Conservation (phyloP, 2,329 filamentous ascomycete species). For the Coniochaeta ligniaria region DNA sequence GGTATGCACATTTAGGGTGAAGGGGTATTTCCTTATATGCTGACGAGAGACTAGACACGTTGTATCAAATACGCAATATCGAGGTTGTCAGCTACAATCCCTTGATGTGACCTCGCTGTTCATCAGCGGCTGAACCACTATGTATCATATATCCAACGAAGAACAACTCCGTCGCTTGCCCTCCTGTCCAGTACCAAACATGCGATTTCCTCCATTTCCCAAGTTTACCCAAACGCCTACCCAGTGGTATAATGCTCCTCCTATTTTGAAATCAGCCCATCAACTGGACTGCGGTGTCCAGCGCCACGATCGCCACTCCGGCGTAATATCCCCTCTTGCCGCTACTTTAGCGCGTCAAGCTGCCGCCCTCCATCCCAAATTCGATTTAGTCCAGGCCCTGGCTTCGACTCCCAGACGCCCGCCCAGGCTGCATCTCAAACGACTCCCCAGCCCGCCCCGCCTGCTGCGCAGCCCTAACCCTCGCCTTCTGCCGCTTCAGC, state of each 20-base stretch:
- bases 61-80: not conserved
- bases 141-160: not conserved
- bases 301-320: not conserved
- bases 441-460: not conserved
- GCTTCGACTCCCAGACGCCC: not conserved
- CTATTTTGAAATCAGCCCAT: not conserved
- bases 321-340: no score
- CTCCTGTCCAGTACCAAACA: not conserved
- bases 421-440: constrained; percentile 1
- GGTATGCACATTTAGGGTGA: constrained; percentile 8
- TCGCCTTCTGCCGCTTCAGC: constrained; percentile 12
- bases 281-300: not conserved
- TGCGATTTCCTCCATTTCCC: not conserved
- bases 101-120: not conserved
- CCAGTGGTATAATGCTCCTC: not conserved
- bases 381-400: not conserved
- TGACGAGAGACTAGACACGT: not conserved
- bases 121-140: not conserved
- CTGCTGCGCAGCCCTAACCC: constrained; percentile 2
- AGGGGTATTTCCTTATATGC: not conserved
- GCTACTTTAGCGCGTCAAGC: not conserved
- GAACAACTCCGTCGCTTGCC: not conserved
- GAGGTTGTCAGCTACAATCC: not conserved
- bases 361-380: not conserved
- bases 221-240: not conserved